Evolutionary conservation across 805 yeast genomes (phyloP), one percentile per base, ranked within the genome.

Genomic region (Candida rishiriensis): DNA sequence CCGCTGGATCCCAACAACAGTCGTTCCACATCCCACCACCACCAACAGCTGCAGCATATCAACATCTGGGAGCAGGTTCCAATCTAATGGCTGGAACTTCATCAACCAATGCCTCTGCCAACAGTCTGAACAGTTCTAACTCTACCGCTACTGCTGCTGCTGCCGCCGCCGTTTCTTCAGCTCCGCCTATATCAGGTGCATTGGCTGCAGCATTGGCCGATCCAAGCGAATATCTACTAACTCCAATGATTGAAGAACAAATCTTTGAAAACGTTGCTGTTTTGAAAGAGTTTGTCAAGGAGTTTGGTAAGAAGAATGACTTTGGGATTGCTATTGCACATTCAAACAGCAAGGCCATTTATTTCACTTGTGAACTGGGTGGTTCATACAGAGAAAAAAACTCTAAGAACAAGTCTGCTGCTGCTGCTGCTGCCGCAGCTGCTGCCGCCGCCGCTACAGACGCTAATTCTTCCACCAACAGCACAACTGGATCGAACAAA

Each of bases 281-380:
- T 39, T 64, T 77, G 51, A 75, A 75, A 49, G 78, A 75, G 42
- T 77, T 75, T 50, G 76, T 77, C 40, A 70, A 70, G 41, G 81
- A 76, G 46, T 77, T 76, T 63, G 80, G 80, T 16, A 65, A 77
- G 38, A 78, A 73, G 53, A 75, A 77, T 53, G 80, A 78, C 40
- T 76, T 77, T 61, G 81, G 81, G 5, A 77, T 76, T 38, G 81
- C 78, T 16, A 76, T 77, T 57, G 79, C 81, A 26, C 81, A 77
- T 60, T 75, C 79, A 31, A 77, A 77, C 57, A 71, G 69, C 48
- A 77, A 77, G 57, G 81, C 81, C 31, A 77, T 77, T 47, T 77
- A 77, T 58, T 77, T 75, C 57, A 77, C 81, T 10, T 77, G 82
- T 57, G 81, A 76, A 56, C 61, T 76, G 37, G 82, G 82, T 37